Percentiles rank a stretch among this genome's conserved stretches.
phyloP scores from a whole-genome alignment of 345 rosid species.

The Trapa bicornis region DNA sequence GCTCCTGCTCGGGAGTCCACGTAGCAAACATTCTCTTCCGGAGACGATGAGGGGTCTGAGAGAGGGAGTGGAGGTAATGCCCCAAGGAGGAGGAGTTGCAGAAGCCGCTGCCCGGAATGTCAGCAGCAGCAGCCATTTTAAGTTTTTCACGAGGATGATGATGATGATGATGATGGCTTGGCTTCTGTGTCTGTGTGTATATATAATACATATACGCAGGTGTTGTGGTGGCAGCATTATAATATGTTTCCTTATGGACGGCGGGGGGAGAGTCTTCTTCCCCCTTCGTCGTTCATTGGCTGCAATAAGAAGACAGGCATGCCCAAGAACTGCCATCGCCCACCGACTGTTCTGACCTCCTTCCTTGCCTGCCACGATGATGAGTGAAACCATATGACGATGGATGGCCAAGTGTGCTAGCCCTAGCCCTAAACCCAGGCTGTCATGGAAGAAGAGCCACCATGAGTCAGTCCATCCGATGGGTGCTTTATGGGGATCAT shows the following conservation, averaged over 20 bases:
- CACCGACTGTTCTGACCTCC: no score
- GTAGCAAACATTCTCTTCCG: constrained; percentile 80
- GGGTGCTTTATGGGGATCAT: not conserved
- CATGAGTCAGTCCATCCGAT: no score
- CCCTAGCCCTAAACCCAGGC: not conserved
- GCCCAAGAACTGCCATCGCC: no score
- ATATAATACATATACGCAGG: no score
- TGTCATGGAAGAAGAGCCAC: not conserved
- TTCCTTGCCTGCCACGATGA: no score
- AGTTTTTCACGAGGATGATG: not conserved
- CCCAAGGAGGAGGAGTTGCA: constrained; percentile 18
- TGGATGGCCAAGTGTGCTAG: no score
- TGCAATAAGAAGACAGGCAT: not conserved
- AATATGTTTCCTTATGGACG: not conserved
- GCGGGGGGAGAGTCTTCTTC: not conserved
- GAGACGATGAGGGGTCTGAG: constrained; percentile 74
- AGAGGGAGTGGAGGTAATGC: constrained; percentile 49
- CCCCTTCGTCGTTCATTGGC: no score
- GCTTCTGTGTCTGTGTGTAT: not conserved
- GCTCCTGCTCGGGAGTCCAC: constrained; percentile 87
- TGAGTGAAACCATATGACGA: no score
- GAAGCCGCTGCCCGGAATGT: constrained; percentile 16
- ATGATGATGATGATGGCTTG: not conserved
- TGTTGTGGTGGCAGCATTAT: not conserved
- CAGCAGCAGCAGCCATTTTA: constrained; percentile 16